Percentiles rank a stretch among this genome's conserved stretches.
Evolutionary conservation across 257 asterid species (phyloP).

Genomic region (Primulina tabacum): DNA sequence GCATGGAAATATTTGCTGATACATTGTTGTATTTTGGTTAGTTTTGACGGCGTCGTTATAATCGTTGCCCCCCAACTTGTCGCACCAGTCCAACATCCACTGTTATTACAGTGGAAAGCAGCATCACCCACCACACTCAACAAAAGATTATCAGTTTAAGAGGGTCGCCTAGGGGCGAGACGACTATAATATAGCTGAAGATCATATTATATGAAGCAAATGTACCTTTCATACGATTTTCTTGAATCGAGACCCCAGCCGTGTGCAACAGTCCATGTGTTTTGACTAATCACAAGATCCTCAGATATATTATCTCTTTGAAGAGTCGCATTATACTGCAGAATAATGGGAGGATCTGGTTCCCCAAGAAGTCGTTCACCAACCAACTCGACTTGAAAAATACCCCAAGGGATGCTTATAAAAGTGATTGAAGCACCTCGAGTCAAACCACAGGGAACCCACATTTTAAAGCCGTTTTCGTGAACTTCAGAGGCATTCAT

Average conservation of each 20-base stretch:
- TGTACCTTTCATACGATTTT: constrained; percentile 67
- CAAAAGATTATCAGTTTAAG: constrained; percentile 8
- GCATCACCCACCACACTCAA: constrained; percentile 25
- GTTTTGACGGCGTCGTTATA: constrained; percentile 42
- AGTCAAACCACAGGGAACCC: constrained; percentile 88
- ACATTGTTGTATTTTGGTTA: constrained; percentile 37
- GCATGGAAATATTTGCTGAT: constrained; percentile 42
- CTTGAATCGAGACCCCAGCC: constrained; percentile 84
- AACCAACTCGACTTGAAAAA: constrained; percentile 76
- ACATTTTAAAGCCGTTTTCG: constrained; percentile 54
- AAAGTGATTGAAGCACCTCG: constrained; percentile 96
- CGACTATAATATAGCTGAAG: not conserved
- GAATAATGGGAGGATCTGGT: constrained; percentile 91
- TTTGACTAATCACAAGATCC: constrained; percentile 93
- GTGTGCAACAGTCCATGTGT: constrained; percentile 90
- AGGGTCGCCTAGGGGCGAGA: not conserved
- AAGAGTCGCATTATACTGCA: constrained; percentile 91
- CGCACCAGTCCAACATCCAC: constrained; percentile 96
- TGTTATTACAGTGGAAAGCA: constrained; percentile 31
- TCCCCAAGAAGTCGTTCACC: constrained; percentile 96
- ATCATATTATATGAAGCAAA: constrained; percentile 1
- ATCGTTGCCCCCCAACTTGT: constrained; percentile 70
- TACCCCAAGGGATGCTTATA: constrained; percentile 90
- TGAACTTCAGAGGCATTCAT: constrained; percentile 64
- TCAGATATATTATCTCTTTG: constrained; percentile 89